Evolutionary conservation across 768 basidiomycete species (phyloP).

Genomic region (Gloeopeniophorella convolvens): DNA sequence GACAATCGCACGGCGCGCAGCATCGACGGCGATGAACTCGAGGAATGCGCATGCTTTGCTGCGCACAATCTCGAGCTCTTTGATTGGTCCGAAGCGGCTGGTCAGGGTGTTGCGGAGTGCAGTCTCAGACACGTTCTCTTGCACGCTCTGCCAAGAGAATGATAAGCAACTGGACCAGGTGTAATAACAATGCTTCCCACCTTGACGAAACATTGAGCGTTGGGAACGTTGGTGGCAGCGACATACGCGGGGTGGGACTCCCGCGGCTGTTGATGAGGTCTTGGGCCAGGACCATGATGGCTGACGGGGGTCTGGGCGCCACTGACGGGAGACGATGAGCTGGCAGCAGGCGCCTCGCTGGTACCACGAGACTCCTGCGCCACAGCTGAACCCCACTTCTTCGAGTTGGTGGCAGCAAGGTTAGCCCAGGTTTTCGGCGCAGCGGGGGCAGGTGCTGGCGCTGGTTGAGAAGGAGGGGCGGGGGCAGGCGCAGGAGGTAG

Average conservation of each 20-base stretch:
- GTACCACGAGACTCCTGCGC: slow-evolving; percentile 72
- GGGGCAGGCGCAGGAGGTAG: slow-evolving; percentile 23
- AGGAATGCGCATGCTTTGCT: slow-evolving; percentile 90
- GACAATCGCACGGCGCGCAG: slow-evolving; percentile 80
- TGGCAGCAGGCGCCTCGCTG: slow-evolving; percentile 51
- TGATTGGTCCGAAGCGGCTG: slow-evolving; percentile 70
- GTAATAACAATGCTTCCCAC: slow-evolving; percentile 32
- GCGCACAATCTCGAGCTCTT: slow-evolving; percentile 85
- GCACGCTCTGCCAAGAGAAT: slow-evolving; percentile 49
- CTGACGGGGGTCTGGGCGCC: slow-evolving; percentile 31
- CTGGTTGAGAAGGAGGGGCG: slow-evolving; percentile 31
- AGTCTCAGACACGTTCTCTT: slow-evolving; percentile 51
- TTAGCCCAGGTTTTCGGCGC: slow-evolving; percentile 86
- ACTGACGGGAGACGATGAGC: slow-evolving; percentile 38
- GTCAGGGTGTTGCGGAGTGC: slow-evolving; percentile 46
- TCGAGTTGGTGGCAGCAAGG: slow-evolving; percentile 74
- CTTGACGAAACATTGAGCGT: slow-evolving; percentile 89
- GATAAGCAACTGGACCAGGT: slow-evolving; percentile 2
- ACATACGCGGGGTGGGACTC: slow-evolving; percentile 41
- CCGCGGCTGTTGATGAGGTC: slow-evolving; percentile 32
- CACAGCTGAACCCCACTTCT: slow-evolving; percentile 81
- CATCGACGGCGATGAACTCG: slow-evolving; percentile 73
- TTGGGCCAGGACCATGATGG: slow-evolving; percentile 30
- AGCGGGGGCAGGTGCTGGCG: slow-evolving; percentile 37
- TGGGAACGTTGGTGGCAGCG: slow-evolving; percentile 59